These are phyloP conservation scores for Cystobasidium slooffiae DNA, from an alignment of 1,284 basidiomycete genomes.

Conservation along the genomic window DNA sequence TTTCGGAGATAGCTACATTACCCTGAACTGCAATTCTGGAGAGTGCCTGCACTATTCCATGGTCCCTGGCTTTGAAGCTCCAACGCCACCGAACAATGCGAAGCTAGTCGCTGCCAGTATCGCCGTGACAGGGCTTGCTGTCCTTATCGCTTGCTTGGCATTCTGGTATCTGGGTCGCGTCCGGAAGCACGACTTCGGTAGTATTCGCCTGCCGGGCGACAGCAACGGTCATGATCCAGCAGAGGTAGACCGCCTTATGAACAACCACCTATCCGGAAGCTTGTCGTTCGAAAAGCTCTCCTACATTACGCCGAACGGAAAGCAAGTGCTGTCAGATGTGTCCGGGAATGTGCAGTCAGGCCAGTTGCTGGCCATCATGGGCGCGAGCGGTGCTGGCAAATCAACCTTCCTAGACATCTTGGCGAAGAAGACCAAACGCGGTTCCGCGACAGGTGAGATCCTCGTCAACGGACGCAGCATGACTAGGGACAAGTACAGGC, in stretches of 20 bases:
- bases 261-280: constrained; percentile 88
- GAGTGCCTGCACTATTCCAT: constrained; percentile 93
- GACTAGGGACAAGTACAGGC: constrained; percentile 74
- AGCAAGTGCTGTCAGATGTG: constrained; percentile 75
- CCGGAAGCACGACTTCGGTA: constrained; percentile 67
- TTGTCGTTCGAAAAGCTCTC: constrained; percentile 84
- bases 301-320: constrained; percentile 70
- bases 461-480: constrained; percentile 86
- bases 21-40: constrained; percentile 81
- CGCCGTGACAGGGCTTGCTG: constrained; percentile 68
- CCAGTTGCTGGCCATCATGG: constrained; percentile 91
- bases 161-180: constrained; percentile 87
- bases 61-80: constrained; percentile 85
- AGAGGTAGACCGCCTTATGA: constrained; percentile 82
- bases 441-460: constrained; percentile 72
- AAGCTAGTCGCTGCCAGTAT: constrained; percentile 81
- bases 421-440: constrained; percentile 84
- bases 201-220: constrained; percentile 76
- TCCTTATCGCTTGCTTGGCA: constrained; percentile 63
- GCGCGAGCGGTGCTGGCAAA: constrained; percentile 94
- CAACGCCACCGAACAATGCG: constrained; percentile 67
- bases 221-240: constrained; percentile 71
- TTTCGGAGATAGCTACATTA: constrained; percentile 90
- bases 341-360: constrained; percentile 83
- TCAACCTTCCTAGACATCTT: constrained; percentile 95